Evolutionary conservation across 306 rosid species (phyloP).

Genomic region (Fagus sylvatica): DNA sequence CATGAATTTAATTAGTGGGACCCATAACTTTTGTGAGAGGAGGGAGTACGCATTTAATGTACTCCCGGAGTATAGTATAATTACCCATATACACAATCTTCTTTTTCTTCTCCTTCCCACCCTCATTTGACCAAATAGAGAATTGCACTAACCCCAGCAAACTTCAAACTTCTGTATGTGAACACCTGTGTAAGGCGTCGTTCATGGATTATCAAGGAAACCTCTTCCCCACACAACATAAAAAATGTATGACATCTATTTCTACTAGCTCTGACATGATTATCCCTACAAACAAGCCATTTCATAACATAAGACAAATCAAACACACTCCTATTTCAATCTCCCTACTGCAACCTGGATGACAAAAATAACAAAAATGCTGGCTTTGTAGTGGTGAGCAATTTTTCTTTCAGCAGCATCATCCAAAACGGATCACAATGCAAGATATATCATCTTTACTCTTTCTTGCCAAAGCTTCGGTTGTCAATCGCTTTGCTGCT

Average conservation of each 20-base stretch:
- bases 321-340: conserved; percentile 6
- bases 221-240: not conserved
- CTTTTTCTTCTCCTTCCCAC: not conserved
- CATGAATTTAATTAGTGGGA: no score
- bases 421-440: conserved; percentile 37
- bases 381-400: not conserved
- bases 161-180: not conserved
- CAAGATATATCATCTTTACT: conserved; percentile 46
- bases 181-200: not conserved
- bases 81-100: not conserved
- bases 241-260: not conserved
- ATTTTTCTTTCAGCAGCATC: not conserved
- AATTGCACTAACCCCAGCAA: not conserved
- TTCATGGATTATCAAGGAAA: not conserved
- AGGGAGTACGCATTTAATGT: no score
- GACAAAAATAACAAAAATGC: not conserved
- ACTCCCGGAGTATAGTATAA: no score
- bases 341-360: not conserved
- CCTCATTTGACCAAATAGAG: not conserved
- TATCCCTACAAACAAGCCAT: not conserved
- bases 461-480: conserved; percentile 30
- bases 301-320: not conserved
- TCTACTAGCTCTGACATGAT: not conserved
- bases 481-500: conserved; percentile 36
- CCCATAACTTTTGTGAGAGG: no score